phyloP scores from a whole-genome alignment of 176 grass and related monocot species.

The Saccharum spontaneum region DNA sequence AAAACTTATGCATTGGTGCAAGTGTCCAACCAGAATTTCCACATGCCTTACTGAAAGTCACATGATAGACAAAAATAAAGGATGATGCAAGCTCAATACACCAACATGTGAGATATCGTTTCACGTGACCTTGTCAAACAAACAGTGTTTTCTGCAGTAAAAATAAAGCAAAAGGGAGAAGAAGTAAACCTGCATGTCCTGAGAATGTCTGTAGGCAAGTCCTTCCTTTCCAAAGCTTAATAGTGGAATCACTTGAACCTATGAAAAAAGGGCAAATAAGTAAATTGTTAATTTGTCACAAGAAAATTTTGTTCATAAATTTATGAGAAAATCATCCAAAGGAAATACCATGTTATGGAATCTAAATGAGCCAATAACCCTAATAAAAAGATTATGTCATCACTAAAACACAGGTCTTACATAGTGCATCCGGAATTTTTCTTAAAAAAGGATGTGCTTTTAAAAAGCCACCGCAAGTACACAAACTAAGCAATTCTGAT shows the following conservation, averaged over 20 bases:
- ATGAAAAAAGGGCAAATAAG: background rate
- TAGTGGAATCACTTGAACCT: constrained; percentile 95
- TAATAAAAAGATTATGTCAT: background rate
- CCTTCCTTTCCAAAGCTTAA: constrained; percentile 98
- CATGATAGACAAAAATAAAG: background rate
- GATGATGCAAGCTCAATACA: background rate
- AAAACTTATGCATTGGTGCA: background rate
- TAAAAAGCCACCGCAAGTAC: background rate
- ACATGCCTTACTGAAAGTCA: background rate
- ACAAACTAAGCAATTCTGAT: background rate
- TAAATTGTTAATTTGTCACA: constrained; percentile 12
- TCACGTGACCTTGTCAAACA: background rate
- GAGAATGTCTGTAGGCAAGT: constrained; percentile 91
- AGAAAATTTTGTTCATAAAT: constrained; percentile 5
- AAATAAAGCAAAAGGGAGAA: constrained; percentile 6
- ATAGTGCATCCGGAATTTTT: background rate
- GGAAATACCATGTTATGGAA: background rate
- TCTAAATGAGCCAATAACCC: background rate
- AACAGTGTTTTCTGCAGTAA: background rate
- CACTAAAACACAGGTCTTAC: background rate
- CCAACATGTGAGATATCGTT: background rate
- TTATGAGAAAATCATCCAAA: background rate
- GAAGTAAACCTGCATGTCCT: constrained; percentile 75
- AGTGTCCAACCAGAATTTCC: background rate
- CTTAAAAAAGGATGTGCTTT: background rate